Evolutionary conservation across 2,329 filamentous ascomycete species (phyloP).

Genomic region (Penicillium sp.): DNA sequence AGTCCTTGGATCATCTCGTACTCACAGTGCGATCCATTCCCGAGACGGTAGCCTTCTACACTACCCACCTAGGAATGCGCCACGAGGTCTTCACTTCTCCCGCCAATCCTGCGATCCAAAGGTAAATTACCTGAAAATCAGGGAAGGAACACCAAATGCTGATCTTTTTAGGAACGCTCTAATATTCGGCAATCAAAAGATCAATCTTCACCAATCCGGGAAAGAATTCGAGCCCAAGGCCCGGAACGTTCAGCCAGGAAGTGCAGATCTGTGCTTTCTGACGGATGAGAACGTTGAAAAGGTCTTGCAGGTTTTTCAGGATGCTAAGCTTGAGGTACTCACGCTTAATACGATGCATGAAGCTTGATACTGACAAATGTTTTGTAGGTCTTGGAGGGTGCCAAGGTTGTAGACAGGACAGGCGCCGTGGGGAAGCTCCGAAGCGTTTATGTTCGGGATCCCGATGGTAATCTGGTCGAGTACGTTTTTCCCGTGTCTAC

Average conservation of each 20-base stretch:
- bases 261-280: conserved; percentile 56
- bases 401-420: conserved; percentile 48
- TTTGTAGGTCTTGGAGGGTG: conserved; percentile 42
- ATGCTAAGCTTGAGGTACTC: conserved; percentile 39
- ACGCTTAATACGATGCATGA: rapidly evolving
- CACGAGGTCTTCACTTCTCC: conserved; percentile 47
- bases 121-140: conserved; percentile 5
- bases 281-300: conserved; percentile 47
- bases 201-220: conserved; percentile 55
- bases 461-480: conserved; percentile 59
- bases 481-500: conserved; percentile 31
- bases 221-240: conserved; percentile 58
- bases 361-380: conserved; percentile 8
- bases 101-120: conserved; percentile 26
- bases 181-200: conserved; percentile 54
- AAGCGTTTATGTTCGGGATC: conserved; percentile 57
- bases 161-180: conserved; percentile 45
- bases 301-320: conserved; percentile 39
- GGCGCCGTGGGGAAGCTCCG: conserved; percentile 51
- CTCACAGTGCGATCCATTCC: conserved; percentile 51
- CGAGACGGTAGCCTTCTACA: conserved; percentile 51
- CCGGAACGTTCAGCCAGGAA: conserved; percentile 48
- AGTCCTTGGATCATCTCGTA: conserved; percentile 55
- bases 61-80: conserved; percentile 52
- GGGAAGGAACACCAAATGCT: not conserved